A percentile compares a stretch with the other conserved stretches of the same genome.
Evolutionary conservation across 768 basidiomycete genomes (phyloP).

Genomic region (Agrocybe praecox): DNA sequence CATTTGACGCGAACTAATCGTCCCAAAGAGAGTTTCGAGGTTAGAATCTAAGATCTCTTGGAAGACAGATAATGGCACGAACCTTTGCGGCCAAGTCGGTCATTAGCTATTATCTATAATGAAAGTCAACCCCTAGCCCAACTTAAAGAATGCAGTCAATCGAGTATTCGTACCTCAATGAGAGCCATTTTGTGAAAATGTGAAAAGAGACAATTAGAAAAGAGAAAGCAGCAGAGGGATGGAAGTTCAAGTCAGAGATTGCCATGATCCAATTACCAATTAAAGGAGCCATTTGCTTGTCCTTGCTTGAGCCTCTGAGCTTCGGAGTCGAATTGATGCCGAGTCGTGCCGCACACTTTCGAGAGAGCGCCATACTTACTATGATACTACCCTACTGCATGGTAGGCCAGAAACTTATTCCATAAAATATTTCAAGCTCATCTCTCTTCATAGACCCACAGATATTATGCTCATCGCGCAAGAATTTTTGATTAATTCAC

Average conservation of each 20-base stretch:
- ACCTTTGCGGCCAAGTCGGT: slow-evolving; percentile 95
- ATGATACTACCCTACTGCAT: too few relatives aligned
- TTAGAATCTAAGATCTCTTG: slow-evolving; percentile 1
- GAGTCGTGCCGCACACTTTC: background rate
- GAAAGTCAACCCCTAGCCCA: background rate
- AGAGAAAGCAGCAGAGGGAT: background rate
- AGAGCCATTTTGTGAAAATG: slow-evolving; percentile 41
- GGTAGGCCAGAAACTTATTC: too few relatives aligned
- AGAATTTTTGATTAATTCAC: too few relatives aligned
- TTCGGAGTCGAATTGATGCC: too few relatives aligned
- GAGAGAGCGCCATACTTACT: too few relatives aligned
- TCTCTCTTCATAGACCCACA: too few relatives aligned
- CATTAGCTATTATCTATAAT: slow-evolving; percentile 87
- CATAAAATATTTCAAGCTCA: too few relatives aligned
- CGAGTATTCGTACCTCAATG: slow-evolving; percentile 47
- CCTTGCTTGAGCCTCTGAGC: background rate
- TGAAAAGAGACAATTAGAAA: background rate
- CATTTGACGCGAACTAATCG: slow-evolving; percentile 92
- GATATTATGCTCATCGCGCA: too few relatives aligned
- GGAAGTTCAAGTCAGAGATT: background rate
- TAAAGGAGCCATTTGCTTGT: background rate
- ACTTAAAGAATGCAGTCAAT: background rate
- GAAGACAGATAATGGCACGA: slow-evolving; percentile 2
- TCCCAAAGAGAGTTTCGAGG: background rate
- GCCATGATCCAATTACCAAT: background rate